Evolutionary conservation across 805 yeast genomes (phyloP).

Genomic region (Hanseniaspora thailandica): DNA sequence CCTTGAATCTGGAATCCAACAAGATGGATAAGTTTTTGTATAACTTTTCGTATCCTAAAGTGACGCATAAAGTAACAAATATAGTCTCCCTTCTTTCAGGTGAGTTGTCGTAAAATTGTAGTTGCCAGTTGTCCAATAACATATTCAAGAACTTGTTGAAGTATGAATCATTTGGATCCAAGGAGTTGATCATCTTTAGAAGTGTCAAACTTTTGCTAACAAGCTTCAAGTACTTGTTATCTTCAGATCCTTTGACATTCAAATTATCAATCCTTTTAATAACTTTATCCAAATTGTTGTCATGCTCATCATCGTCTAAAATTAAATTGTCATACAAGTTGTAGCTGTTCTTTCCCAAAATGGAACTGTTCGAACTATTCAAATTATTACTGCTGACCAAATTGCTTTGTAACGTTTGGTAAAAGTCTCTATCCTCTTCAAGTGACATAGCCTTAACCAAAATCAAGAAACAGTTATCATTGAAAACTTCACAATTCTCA

Average conservation of each 20-base stretch:
- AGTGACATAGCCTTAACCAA: conserved; percentile 60
- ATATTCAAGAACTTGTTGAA: conserved; percentile 66
- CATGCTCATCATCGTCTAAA: neutral
- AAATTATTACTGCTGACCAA: neutral
- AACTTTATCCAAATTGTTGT: neutral
- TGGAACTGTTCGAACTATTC: neutral
- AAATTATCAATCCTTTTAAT: neutral
- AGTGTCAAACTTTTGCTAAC: conserved; percentile 23
- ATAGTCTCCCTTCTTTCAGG: conserved; percentile 64
- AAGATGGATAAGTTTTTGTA: conserved; percentile 71
- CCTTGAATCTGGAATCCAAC: conserved; percentile 38
- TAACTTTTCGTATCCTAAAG: conserved; percentile 70
- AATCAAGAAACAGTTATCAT: conserved; percentile 60
- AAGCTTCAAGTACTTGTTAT: neutral
- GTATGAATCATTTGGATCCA: conserved; percentile 48
- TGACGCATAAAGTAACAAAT: conserved; percentile 68
- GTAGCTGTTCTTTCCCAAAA: neutral
- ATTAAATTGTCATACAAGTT: neutral
- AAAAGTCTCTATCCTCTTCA: conserved; percentile 28
- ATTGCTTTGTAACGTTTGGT: conserved; percentile 17
- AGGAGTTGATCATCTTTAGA: conserved; percentile 24
- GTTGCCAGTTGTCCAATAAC: conserved; percentile 57
- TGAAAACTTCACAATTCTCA: conserved; percentile 38
- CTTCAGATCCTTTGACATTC: neutral
- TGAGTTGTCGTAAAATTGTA: neutral